Base-by-base conservation (phyloP, 345 rosid species). In the Rhodomyrtus tomentosa region DNA sequence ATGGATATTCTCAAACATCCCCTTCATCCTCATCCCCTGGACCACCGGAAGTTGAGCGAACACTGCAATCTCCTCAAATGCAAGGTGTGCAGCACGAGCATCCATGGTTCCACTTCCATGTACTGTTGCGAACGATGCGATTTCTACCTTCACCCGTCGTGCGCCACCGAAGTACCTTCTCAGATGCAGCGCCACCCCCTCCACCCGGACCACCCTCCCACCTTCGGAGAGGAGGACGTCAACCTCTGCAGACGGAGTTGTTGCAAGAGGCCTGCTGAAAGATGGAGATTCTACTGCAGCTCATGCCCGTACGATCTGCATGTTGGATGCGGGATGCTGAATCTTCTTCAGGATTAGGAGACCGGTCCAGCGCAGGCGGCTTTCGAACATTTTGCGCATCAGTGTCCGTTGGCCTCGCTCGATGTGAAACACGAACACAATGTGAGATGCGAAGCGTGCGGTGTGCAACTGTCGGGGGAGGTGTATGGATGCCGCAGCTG, bases 161-260 rank as follows among this genome's bases (percentile, higher is more conserved):
- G 86, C 40, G 82, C 80, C 25, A 59, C 55, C 16, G 51, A 5
- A 50, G 4, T 50, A 50, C 38, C 82, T 36, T 84, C 52, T 3
- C 29, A 16, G 49, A 10, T 48, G 51, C 72, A 29, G 29, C 53
- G 16, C 5, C 80, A 84, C 55, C 84, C 80, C 16, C 29, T 53
- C 25, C 86, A 87, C 82, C 38, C 73, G 7, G 38, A 32, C 18
- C 88, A 84, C 80, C 82, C 85, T 40, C 84, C 79, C 18, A 18
- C 22, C n/a, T 62, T 22, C 5, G 58, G 58, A n/a, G 2, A n/a
- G n/a, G n/a, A n/a, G n/a, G n/a, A n/a, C n/a, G n/a, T n/a, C n/a
- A n/a, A n/a, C n/a, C n/a, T n/a, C 0, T n/a, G 13, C n/a, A 13
- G 22, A 2, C 22, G 22, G 58, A 24, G 5, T n/a, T n/a, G 58